phyloP scores from a whole-genome alignment of 768 basidiomycete species.

The Serendipita indica region DNA sequence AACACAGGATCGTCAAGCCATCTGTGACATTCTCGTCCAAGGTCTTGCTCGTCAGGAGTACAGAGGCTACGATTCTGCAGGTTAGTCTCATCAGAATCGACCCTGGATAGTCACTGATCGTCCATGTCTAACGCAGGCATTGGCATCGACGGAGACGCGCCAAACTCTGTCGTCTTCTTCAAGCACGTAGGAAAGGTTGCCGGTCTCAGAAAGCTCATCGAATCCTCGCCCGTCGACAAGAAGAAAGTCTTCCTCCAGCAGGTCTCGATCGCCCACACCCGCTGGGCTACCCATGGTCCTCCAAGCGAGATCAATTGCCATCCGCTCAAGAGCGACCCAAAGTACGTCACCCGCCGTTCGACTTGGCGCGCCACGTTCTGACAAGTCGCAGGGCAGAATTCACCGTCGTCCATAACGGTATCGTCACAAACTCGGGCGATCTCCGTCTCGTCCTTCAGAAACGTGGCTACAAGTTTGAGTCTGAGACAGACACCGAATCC shows the following conservation, averaged over 20 bases:
- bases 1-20: constrained; percentile 65
- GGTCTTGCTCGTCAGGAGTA: constrained; percentile 94
- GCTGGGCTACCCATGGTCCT: constrained; percentile 96
- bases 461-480: constrained; percentile 84
- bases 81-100: constrained; percentile 15
- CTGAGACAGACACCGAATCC: constrained; percentile 95
- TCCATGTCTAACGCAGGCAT: constrained; percentile 33
- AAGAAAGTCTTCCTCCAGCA: constrained; percentile 67
- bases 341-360: constrained; percentile 19
- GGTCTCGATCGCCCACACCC: constrained; percentile 95
- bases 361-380: neutral
- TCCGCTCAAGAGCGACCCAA: constrained; percentile 73
- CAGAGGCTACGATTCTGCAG: constrained; percentile 93
- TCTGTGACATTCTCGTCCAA: constrained; percentile 79
- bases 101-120: neutral
- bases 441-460: constrained; percentile 88
- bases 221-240: constrained; percentile 51
- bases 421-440: constrained; percentile 86
- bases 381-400: constrained; percentile 43
- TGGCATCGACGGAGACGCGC: constrained; percentile 81
- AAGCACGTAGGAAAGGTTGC: constrained; percentile 98
- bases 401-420: constrained; percentile 94
- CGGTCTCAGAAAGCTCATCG: constrained; percentile 79
- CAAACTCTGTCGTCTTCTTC: constrained; percentile 66
- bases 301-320: constrained; percentile 87